These are phyloP conservation scores for Bisporella sp. DNA, from an alignment of 2,329 filamentous ascomycete genomes.

Conservation along the genomic window DNA sequence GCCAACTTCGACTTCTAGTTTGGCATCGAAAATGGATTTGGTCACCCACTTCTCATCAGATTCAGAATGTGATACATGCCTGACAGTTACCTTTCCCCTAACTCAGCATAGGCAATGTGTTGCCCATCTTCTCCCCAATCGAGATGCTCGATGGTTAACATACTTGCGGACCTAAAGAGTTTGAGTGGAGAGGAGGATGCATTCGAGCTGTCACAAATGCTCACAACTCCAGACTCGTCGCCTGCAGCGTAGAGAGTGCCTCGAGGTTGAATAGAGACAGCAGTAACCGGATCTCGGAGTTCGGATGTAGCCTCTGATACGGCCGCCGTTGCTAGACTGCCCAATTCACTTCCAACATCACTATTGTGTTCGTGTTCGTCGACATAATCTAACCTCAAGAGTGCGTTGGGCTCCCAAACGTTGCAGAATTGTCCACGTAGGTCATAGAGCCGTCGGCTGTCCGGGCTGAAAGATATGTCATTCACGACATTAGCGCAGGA, in stretches of 20 bases:
- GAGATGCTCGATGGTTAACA: slow-evolving; percentile 1
- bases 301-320: slow-evolving; percentile 2
- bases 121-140: slow-evolving; percentile 3
- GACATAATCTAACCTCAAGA: slow-evolving; percentile 5
- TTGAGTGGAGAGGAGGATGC: not conserved
- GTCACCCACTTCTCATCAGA: not conserved
- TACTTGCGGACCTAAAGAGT: not conserved
- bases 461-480: slow-evolving; percentile 15
- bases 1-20: not conserved
- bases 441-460: slow-evolving; percentile 18
- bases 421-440: slow-evolving; percentile 13
- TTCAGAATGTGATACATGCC: not conserved
- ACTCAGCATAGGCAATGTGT: not conserved
- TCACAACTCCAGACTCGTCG: not conserved
- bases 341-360: slow-evolving; percentile 1
- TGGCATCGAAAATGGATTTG: not conserved
- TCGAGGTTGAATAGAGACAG: slow-evolving; percentile 1
- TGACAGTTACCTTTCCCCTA: not conserved
- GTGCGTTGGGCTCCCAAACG: slow-evolving; percentile 21
- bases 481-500: not conserved
- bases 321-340: not conserved
- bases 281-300: slow-evolving; percentile 3
- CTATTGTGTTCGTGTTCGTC: not conserved
- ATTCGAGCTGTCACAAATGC: not conserved
- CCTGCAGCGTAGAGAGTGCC: not conserved